phyloP scores from a whole-genome alignment of 106 monocot genomes.

The Acorus gramineus region DNA sequence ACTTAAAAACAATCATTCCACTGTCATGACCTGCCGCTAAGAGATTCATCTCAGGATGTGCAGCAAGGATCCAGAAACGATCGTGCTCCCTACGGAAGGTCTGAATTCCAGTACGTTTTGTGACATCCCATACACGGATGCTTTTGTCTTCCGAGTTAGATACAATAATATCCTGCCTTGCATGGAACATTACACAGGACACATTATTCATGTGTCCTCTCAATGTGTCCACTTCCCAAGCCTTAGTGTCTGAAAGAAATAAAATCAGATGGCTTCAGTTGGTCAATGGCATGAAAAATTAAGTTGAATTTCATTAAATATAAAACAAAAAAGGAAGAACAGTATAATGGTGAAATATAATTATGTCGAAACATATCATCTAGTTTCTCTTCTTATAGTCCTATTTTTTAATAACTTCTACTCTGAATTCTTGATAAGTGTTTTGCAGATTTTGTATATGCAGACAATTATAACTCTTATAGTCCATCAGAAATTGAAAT shows the following conservation, averaged over 20 bases:
- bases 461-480: no score
- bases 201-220: conserved; percentile 91
- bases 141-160: conserved; percentile 93
- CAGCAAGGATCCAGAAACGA: conserved; percentile 83
- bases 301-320: no score
- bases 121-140: conserved; percentile 90
- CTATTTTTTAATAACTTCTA: no score
- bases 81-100: conserved; percentile 87
- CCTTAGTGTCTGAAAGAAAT: conserved; percentile 58
- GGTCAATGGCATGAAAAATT: no score
- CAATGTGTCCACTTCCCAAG: conserved; percentile 91
- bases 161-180: conserved; percentile 81
- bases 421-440: no score
- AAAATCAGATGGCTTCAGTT: no score
- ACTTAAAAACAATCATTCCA: conserved; percentile 89
- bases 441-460: no score
- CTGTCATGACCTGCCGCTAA: conserved; percentile 90
- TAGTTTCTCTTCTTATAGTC: no score
- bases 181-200: conserved; percentile 88
- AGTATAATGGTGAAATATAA: no score
- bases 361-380: no score
- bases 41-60: conserved; percentile 84
- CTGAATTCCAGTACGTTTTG: conserved; percentile 80
- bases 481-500: no score
- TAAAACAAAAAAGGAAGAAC: no score